phyloP scores from a whole-genome alignment of 2,329 filamentous ascomycete genomes.

The Verticillium klebahnii region DNA sequence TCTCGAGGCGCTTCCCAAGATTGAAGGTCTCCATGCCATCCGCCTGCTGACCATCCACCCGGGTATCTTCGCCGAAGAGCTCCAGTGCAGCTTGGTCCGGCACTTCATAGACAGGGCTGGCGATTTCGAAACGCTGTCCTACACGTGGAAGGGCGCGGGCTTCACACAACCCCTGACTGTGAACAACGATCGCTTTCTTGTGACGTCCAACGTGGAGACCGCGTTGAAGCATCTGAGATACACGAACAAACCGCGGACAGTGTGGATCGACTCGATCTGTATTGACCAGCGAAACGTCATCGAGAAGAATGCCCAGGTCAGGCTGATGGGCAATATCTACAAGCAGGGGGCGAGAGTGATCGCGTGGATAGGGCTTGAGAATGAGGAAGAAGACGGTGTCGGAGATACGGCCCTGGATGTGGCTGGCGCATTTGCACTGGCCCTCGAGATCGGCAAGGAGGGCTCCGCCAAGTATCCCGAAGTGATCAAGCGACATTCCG shows the following conservation, averaged over 20 bases:
- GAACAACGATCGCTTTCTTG: slow-evolving; percentile 1
- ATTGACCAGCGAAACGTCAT: slow-evolving; percentile 20
- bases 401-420: not conserved
- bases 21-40: not conserved
- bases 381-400: slow-evolving; percentile 2
- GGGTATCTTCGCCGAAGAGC: not conserved
- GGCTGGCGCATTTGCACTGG: not conserved
- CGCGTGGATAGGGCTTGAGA: slow-evolving; percentile 15
- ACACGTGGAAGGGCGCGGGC: slow-evolving; percentile 13
- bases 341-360: slow-evolving; percentile 9
- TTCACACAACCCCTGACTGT: not conserved
- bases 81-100: not conserved
- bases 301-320: slow-evolving; percentile 22
- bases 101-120: not conserved
- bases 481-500: not conserved
- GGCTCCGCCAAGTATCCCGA: not conserved
- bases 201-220: not conserved
- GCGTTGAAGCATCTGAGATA: not conserved
- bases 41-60: not conserved
- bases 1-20: not conserved
- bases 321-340: slow-evolving; percentile 22
- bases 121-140: slow-evolving; percentile 14
- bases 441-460: not conserved
- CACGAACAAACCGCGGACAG: not conserved
- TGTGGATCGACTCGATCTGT: slow-evolving; percentile 26